Base-by-base conservation (phyloP, 108 stramenopile genomes). In the Skeletonema costatum region DNA sequence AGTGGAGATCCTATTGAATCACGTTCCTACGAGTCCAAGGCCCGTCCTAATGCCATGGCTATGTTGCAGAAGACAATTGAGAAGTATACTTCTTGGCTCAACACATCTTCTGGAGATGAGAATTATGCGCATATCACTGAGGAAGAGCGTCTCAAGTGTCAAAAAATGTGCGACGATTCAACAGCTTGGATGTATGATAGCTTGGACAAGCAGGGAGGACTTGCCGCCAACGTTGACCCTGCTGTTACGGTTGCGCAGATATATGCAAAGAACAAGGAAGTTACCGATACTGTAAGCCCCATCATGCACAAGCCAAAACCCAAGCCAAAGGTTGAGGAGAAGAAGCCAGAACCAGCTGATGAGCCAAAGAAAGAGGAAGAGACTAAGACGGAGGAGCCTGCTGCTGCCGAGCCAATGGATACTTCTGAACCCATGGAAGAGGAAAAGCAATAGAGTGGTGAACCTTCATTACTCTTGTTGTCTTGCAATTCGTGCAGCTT, bases 251-350 rank as follows among this genome's bases (percentile, higher is more conserved):
- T 87, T 2, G 90, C 84, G 8, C 80, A 92, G 35, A 87, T 97
- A 41, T 74, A 87, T 42, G 71, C 69, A 29, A 95, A 93, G 87
- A 85, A 84, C 64, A 86, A 81, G 59, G 89, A 90, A 53, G 71
- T 99, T 9, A 84, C 73, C 38, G 78, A 85, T 65, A 69, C 77
- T 42, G 88, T 92, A 70, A 88, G 87, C 36, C 95, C 97, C 16
- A 87, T 98, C 80, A 93, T 92, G 86, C 89, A 92, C 88, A 99
- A 99, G 80, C 98, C 97, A 21, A 92, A 90, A 77, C 97, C 97
- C 13, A 86, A 86, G 61, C 89, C 93, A 50, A 82, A 89, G 78
- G 85, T 77, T 51, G 81, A 85, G 59, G 94, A 90, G 64, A 78
- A 86, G 66, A 85, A 85, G 44, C 84, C 85, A 75, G 79, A 84